phyloP scores from a whole-genome alignment of 148 eudicot genomes.

The Salicornia ramosissima region DNA sequence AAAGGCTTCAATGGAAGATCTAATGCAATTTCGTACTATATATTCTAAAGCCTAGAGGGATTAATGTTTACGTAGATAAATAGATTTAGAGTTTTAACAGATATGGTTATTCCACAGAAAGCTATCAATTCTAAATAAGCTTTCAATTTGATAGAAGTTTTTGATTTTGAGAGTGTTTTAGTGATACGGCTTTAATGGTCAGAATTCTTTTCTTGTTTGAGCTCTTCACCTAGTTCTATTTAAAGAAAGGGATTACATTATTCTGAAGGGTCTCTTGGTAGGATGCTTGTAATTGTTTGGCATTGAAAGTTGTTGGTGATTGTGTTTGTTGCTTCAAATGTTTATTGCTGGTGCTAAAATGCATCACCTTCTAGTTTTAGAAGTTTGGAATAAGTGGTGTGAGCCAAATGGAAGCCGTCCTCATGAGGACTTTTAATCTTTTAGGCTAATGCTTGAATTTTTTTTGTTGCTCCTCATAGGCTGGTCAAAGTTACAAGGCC shows the following conservation, averaged over 20 bases:
- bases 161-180: background rate
- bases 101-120: background rate
- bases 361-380: background rate
- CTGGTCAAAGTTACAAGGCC: background rate
- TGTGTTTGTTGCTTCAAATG: background rate
- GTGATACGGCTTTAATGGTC: background rate
- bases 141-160: background rate
- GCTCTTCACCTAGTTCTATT: background rate
- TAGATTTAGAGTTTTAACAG: background rate
- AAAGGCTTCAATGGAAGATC: background rate
- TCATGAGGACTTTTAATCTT: no score
- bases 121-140: background rate
- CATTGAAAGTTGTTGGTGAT: background rate
- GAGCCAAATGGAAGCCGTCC: background rate
- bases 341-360: background rate
- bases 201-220: background rate
- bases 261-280: background rate
- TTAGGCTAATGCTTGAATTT: no score
- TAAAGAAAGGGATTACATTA: background rate
- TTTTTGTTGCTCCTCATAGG: background rate
- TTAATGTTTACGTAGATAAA: no score
- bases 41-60: background rate
- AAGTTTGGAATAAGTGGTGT: background rate
- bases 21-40: background rate
- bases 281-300: background rate